These are phyloP conservation scores for Rhazya stricta DNA, from an alignment of 257 asterid species.

Conservation along the genomic window DNA sequence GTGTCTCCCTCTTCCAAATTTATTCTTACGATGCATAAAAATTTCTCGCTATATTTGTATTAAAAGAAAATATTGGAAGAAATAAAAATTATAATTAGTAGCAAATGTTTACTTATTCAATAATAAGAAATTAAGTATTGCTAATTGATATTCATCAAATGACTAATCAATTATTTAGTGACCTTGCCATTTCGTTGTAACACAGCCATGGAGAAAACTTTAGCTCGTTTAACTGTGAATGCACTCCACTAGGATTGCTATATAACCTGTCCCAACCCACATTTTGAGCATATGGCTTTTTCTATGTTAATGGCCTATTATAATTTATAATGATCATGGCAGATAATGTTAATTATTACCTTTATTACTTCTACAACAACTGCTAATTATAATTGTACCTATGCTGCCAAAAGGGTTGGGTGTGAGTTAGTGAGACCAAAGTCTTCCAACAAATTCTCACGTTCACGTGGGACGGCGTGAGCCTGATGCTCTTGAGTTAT, in stretches of 20 bases:
- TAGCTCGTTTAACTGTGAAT: not conserved
- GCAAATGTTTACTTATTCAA: too few relatives aligned
- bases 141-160: too few relatives aligned
- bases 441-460: not conserved
- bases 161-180: not conserved
- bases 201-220: not conserved
- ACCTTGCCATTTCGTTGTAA: not conserved
- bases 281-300: not conserved
- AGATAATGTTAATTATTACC: conserved; percentile 2
- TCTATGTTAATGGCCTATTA: not conserved
- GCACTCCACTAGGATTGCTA: not conserved
- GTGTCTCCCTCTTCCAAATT: too few relatives aligned
- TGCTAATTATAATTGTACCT: not conserved
- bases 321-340: not conserved
- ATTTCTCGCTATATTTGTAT: too few relatives aligned
- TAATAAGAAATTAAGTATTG: too few relatives aligned
- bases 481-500: too few relatives aligned
- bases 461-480: too few relatives aligned
- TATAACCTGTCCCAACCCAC: not conserved
- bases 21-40: too few relatives aligned
- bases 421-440: not conserved
- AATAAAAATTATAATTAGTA: too few relatives aligned
- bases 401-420: not conserved
- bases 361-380: not conserved
- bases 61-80: too few relatives aligned